Evolutionary conservation across 2,329 filamentous ascomycete species (phyloP).

Genomic region (Penicillium hordei): DNA sequence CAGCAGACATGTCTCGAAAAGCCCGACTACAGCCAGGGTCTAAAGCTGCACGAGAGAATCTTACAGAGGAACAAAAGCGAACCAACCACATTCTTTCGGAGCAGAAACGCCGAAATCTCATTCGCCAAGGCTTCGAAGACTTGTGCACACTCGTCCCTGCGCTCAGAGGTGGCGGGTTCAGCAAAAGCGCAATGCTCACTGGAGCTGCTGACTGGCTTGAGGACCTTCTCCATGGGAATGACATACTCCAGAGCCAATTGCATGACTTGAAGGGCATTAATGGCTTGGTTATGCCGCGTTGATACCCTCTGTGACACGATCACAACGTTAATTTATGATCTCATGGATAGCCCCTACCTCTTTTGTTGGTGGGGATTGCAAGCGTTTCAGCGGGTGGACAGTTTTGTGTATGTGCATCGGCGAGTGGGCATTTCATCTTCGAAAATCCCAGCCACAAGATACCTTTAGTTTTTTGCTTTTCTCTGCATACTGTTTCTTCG

Average conservation of each 20-base stretch:
- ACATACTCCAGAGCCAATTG: slow-evolving; percentile 57
- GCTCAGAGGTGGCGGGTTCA: slow-evolving; percentile 70
- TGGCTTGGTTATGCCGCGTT: slow-evolving; percentile 39
- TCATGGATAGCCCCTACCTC: slow-evolving; percentile 5
- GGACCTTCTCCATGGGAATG: slow-evolving; percentile 68
- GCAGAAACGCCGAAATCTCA: slow-evolving; percentile 79
- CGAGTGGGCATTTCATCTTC: slow-evolving; percentile 24
- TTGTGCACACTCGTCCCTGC: slow-evolving; percentile 74
- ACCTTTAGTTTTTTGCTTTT: slow-evolving; percentile 17
- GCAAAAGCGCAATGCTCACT: slow-evolving; percentile 76
- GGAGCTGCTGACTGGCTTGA: slow-evolving; percentile 79
- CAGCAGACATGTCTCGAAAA: slow-evolving; percentile 41
- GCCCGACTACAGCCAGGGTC: slow-evolving; percentile 28
- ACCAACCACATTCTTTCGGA: slow-evolving; percentile 86
- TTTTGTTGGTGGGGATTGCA: slow-evolving; percentile 14
- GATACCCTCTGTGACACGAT: slow-evolving; percentile 23
- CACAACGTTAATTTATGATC: slow-evolving; percentile 21
- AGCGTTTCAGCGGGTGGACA: slow-evolving; percentile 28
- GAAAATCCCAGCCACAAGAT: slow-evolving; percentile 16
- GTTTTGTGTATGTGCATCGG: slow-evolving; percentile 12
- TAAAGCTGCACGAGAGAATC: slow-evolving; percentile 54
- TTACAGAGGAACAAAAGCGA: slow-evolving; percentile 77
- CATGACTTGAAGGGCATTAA: slow-evolving; percentile 46
- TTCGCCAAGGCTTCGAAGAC: slow-evolving; percentile 79
- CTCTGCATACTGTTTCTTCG: slow-evolving; percentile 1